Conservation (phyloP, 768 basidiomycete genomes). For the Chiua virens region DNA sequence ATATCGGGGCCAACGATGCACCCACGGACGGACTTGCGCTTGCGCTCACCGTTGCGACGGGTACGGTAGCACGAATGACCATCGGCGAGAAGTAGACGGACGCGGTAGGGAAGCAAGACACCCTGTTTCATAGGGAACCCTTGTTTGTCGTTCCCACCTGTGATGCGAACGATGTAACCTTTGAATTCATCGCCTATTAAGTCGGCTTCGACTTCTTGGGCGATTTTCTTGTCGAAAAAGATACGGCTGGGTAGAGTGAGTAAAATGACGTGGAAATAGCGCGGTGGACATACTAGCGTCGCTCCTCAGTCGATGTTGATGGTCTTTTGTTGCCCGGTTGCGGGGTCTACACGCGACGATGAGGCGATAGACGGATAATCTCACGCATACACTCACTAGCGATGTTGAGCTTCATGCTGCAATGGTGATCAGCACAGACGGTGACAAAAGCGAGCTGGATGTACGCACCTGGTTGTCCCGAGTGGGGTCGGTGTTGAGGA, state of each 20-base stretch:
- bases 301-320: slow-evolving; percentile 93
- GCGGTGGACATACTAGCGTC: slow-evolving; percentile 58
- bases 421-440: slow-evolving; percentile 1
- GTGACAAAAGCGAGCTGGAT: background rate
- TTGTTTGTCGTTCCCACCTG: slow-evolving; percentile 98
- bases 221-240: slow-evolving; percentile 97
- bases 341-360: slow-evolving; percentile 65
- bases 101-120: slow-evolving; percentile 92
- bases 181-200: slow-evolving; percentile 93
- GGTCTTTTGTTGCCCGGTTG: slow-evolving; percentile 96
- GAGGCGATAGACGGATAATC: slow-evolving; percentile 7
- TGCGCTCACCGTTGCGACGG: slow-evolving; percentile 92
- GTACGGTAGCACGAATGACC: slow-evolving; percentile 98
- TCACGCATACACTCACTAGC: slow-evolving; percentile 62
- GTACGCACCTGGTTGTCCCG: slow-evolving; percentile 40
- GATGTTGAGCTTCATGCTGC: slow-evolving; percentile 96
- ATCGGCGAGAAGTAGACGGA: slow-evolving; percentile 88
- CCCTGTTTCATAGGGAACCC: slow-evolving; percentile 99
- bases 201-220: slow-evolving; percentile 92
- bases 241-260: slow-evolving; percentile 60
- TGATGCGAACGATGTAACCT: slow-evolving; percentile 96
- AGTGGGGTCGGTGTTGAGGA: slow-evolving; percentile 32
- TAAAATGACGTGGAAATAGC: background rate
- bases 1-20: slow-evolving; percentile 98
- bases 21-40: slow-evolving; percentile 97